These are phyloP conservation scores for Solanum ossicruentum DNA, from an alignment of 257 asterid species.

Conservation along the genomic window DNA sequence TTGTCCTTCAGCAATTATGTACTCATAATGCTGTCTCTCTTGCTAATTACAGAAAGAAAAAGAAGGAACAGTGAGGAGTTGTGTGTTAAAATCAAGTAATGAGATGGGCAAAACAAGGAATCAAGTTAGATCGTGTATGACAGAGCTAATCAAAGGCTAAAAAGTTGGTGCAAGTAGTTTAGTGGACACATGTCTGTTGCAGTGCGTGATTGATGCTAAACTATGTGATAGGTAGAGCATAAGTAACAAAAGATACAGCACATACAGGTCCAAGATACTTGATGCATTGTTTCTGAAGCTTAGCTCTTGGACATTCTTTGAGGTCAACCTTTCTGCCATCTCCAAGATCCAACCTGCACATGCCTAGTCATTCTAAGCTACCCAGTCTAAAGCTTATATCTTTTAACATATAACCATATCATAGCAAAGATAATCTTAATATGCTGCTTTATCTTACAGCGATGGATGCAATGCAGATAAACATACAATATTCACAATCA, in stretches of 20 bases:
- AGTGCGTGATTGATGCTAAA: not conserved
- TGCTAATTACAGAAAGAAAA: slow-evolving; percentile 31
- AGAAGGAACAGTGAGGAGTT: not conserved
- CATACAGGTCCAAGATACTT: slow-evolving; percentile 94
- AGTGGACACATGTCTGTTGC: not conserved
- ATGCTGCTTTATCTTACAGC: not conserved
- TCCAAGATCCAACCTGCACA: slow-evolving; percentile 91
- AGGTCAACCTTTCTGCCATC: slow-evolving; percentile 87
- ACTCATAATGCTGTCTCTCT: slow-evolving; percentile 75
- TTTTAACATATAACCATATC: not conserved
- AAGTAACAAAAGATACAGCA: slow-evolving; percentile 4
- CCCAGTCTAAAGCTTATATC: not conserved
- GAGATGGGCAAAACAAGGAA: not conserved
- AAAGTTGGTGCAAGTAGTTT: not conserved
- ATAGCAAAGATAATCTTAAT: not conserved
- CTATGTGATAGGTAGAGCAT: not conserved
- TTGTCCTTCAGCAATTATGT: slow-evolving; percentile 39
- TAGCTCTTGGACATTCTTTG: slow-evolving; percentile 65
- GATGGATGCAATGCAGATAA: not conserved
- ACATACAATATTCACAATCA: not conserved
- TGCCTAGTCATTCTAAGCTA: not conserved
- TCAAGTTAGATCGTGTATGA: not conserved
- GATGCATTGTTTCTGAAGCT: slow-evolving; percentile 85
- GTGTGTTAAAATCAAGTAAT: not conserved
- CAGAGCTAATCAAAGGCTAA: not conserved